Evolutionary conservation across 495 filamentous ascomycete genomes (phyloP).

Genomic region (Amorphotheca resinae): DNA sequence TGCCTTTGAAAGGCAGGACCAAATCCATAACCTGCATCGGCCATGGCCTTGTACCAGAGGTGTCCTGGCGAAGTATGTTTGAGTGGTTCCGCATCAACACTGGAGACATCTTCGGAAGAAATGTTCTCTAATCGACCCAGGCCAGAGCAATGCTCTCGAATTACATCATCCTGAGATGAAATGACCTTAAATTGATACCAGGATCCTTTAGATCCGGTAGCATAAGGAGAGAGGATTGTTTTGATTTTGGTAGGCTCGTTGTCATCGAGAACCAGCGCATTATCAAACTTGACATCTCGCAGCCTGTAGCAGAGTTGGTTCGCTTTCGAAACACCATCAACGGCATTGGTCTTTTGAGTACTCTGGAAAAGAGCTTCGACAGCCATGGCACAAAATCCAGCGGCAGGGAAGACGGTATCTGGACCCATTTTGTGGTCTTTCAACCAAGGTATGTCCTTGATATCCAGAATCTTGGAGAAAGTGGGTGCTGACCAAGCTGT

Average conservation of each 20-base stretch:
- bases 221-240: too few relatives aligned
- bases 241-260: too few relatives aligned
- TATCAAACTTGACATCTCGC: not conserved
- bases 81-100: too few relatives aligned
- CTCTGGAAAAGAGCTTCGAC: conserved; percentile 25
- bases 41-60: conserved; percentile 25
- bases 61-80: not conserved
- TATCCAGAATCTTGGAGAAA: conserved; percentile 24
- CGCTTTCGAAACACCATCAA: too few relatives aligned
- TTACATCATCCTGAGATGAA: not conserved
- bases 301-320: too few relatives aligned
- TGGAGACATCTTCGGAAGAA: not conserved
- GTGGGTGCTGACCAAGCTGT: conserved; percentile 18
- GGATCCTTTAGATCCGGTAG: not conserved
- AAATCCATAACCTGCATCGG: conserved; percentile 20
- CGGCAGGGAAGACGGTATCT: conserved; percentile 22
- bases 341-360: not conserved
- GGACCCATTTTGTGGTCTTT: conserved; percentile 20
- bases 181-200: conserved; percentile 5
- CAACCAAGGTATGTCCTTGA: conserved; percentile 17
- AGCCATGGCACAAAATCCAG: conserved; percentile 32
- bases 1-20: conserved; percentile 23
- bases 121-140: not conserved
- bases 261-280: too few relatives aligned
- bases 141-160: not conserved